Evolutionary conservation across 768 basidiomycete species (phyloP).

Genomic region (Amylocystis lapponica): DNA sequence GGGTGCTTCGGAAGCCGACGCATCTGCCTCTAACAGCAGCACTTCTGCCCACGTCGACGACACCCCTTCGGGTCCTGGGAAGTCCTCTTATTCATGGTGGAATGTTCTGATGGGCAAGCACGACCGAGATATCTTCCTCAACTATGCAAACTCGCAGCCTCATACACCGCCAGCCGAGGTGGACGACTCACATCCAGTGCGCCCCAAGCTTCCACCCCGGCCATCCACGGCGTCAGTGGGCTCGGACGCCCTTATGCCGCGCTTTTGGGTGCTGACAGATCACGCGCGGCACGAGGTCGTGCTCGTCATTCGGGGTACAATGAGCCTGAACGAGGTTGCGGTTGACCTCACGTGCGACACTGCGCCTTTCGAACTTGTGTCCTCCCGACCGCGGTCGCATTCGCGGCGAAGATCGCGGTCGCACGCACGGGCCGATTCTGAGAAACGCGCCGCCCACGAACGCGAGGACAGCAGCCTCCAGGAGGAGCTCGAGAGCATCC

Average conservation of each 20-base stretch:
- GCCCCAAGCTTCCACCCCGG: background rate
- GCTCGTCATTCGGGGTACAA: constrained; percentile 61
- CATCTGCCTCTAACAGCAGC: constrained; percentile 11
- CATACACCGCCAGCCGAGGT: background rate
- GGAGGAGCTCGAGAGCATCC: constrained; percentile 21
- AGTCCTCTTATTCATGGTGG: constrained; percentile 68
- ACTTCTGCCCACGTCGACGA: background rate
- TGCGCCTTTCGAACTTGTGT: constrained; percentile 46
- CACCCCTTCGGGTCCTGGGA: constrained; percentile 3
- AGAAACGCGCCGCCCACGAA: background rate
- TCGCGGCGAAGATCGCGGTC: background rate
- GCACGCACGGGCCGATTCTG: background rate
- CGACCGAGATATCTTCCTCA: constrained; percentile 78
- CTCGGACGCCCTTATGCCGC: constrained; percentile 65
- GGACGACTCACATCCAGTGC: constrained; percentile 1
- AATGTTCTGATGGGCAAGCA: constrained; percentile 74
- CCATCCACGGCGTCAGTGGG: constrained; percentile 48
- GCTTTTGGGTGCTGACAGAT: constrained; percentile 85
- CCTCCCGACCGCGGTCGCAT: background rate
- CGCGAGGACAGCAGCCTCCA: constrained; percentile 14
- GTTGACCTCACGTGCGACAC: constrained; percentile 82
- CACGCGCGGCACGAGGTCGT: constrained; percentile 70
- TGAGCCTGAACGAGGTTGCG: constrained; percentile 84
- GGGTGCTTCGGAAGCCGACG: constrained; percentile 67
- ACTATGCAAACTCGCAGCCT: constrained; percentile 34